Conservation (phyloP, 345 rosid genomes). For the Euphorbia pulcherrima region DNA sequence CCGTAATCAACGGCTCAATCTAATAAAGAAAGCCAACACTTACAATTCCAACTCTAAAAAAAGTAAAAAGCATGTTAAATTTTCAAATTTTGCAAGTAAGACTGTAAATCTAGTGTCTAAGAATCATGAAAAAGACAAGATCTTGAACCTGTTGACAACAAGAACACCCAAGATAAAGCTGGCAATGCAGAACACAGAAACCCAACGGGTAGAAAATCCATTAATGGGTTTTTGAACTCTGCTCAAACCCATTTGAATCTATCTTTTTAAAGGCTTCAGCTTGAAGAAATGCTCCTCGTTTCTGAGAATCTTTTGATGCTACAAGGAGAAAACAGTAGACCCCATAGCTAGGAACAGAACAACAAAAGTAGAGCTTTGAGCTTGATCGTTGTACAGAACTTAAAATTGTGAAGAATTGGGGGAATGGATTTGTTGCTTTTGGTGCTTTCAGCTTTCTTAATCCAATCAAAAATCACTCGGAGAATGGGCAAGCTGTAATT, state of each 20-base stretch:
- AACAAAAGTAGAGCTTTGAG: constrained; percentile 2
- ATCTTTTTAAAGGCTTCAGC: constrained; percentile 21
- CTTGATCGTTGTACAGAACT: not conserved
- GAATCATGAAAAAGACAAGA: constrained; percentile 32
- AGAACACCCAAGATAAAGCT: constrained; percentile 69
- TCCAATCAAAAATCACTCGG: constrained; percentile 2
- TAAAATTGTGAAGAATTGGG: not conserved
- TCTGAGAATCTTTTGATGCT: constrained; percentile 6
- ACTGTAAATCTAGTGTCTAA: constrained; percentile 18
- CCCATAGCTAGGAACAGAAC: constrained; percentile 20
- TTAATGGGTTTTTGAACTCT: constrained; percentile 54
- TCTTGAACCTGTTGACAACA: constrained; percentile 69
- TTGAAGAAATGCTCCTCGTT: constrained; percentile 29
- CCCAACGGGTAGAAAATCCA: constrained; percentile 70
- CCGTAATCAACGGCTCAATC: constrained; percentile 11
- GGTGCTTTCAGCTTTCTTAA: constrained; percentile 16
- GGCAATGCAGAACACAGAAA: constrained; percentile 57
- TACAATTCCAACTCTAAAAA: too few species aligned
- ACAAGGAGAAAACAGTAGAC: constrained; percentile 19
- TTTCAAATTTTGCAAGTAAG: not conserved
- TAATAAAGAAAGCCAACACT: constrained; percentile 10
- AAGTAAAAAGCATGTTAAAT: constrained; percentile 1
- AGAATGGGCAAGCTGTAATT: constrained; percentile 15
- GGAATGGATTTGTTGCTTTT: constrained; percentile 3
- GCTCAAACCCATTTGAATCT: constrained; percentile 46